These are phyloP conservation scores for Entophlyctis luteolus DNA, from an alignment of 192 early-diverging fungal species.

Conservation along the genomic window DNA sequence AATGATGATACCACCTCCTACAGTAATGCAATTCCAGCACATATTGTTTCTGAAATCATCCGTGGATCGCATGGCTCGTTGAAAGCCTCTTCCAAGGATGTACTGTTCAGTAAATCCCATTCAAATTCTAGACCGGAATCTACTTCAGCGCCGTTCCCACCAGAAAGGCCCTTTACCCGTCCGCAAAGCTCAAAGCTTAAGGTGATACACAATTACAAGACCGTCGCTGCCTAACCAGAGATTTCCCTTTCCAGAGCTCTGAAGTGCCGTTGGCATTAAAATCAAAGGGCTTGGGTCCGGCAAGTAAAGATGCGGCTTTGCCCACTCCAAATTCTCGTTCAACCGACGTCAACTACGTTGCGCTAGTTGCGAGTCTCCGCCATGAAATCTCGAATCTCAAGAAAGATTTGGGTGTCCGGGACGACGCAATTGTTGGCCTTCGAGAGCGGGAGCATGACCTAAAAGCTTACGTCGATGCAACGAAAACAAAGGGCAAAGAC, in stretches of 20 bases:
- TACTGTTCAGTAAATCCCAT: too few relatives aligned
- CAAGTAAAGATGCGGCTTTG: too few relatives aligned
- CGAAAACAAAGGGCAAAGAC: constrained; percentile 17
- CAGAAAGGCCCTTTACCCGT: constrained; percentile 10
- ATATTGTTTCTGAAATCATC: constrained; percentile 12
- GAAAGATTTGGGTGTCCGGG: constrained; percentile 24
- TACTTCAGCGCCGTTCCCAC: background rate
- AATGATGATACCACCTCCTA: background rate
- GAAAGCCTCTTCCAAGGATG: too few relatives aligned
- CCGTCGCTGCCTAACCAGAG: background rate
- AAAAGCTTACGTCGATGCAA: constrained; percentile 4
- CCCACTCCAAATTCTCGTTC: background rate
- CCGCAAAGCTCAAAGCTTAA: constrained; percentile 1
- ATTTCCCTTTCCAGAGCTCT: too few relatives aligned
- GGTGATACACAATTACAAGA: background rate
- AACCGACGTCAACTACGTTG: constrained; percentile 20
- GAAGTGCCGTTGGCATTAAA: too few relatives aligned
- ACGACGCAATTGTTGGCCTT: constrained; percentile 23
- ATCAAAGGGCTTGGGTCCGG: background rate
- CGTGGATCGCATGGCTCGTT: too few relatives aligned
- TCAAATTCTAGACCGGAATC: too few relatives aligned
- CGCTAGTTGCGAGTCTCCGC: constrained; percentile 13
- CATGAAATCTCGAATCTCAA: constrained; percentile 12
- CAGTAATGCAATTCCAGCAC: constrained; percentile 12
- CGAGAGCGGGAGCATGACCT: constrained; percentile 19